These are phyloP conservation scores for Streptanthus diversifolius DNA, from an alignment of 345 rosid genomes.

Conservation along the genomic window DNA sequence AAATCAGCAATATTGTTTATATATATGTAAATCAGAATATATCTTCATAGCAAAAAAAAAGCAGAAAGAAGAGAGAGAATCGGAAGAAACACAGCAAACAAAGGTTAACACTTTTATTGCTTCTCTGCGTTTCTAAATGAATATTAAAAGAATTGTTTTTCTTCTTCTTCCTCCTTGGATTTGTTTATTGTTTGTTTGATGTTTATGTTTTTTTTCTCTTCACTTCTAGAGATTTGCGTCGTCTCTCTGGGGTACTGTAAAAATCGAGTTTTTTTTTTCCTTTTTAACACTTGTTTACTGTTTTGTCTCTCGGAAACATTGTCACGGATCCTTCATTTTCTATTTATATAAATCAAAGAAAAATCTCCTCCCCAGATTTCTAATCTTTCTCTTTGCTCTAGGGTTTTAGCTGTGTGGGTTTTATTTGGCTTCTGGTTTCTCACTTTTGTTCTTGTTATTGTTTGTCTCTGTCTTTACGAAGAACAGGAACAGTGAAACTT, in stretches of 20 bases:
- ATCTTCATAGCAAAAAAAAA: neutral
- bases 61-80: neutral
- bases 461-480: conserved; percentile 10
- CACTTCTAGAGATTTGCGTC: conserved; percentile 33
- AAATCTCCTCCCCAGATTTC: conserved; percentile 30
- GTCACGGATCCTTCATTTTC: conserved; percentile 32
- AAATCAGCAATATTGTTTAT: neutral
- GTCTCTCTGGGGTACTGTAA: conserved; percentile 9
- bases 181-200: conserved; percentile 21
- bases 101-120: conserved; percentile 13
- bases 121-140: conserved; percentile 10
- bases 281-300: conserved; percentile 28
- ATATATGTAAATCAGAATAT: conserved; percentile 6
- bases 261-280: conserved; percentile 9
- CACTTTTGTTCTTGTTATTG: neutral
- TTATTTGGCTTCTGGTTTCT: conserved; percentile 10
- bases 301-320: conserved; percentile 3
- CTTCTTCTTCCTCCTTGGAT: conserved; percentile 2
- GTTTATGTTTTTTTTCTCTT: neutral
- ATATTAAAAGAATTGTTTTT: conserved; percentile 19
- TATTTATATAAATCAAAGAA: neutral
- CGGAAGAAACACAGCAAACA: conserved; percentile 13
- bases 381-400: conserved; percentile 20
- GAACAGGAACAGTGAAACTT: conserved; percentile 24
- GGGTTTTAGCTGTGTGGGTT: conserved; percentile 36